Evolutionary conservation across 2,329 filamentous ascomycete genomes (phyloP), one percentile per base, ranked within the genome.

Genomic region (Hymenoscyphus linearis): DNA sequence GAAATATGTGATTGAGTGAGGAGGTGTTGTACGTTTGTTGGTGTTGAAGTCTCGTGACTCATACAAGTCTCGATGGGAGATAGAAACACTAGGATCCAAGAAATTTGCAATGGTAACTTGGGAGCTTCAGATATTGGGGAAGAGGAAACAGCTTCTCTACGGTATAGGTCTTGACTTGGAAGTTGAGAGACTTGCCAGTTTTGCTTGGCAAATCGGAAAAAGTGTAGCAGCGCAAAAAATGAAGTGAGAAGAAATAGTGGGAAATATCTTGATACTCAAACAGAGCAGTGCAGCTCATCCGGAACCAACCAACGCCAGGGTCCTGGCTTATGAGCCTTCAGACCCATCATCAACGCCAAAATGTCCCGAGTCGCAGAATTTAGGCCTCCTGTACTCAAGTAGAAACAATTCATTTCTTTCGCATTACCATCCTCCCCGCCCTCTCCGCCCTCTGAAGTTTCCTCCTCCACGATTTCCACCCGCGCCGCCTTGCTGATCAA

Each of bases 361-460:
- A 10, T 57, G 40, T 47, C 40, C 27, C 26, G 25, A 16, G 25
- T 12, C 50, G 16, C 12, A 25, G n/a, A 52, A 34, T 53, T 25
- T 16, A 34, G 50, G 26, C 16, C 50, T 47, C n/a, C 22, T 22
- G 40, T 18, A 47, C 50, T 47, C n/a, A 12, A 22, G 40, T 18
- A 47, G 40, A 53, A 53, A 53, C 50, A 27, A 25, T 27, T 12
- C 16, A 9, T 9, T 53, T 12, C 50, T 53, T 57, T 26, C 16
- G 12, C 5, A 13, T 55, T 56, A 60, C 58, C 58, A 60, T 35
- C 47, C 63, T 65, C 67, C 66, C 63, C 55, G 69, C 66, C 62
- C 71, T 66, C n/a, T 65, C 25, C 68, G 64, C 56, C 70, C 68
- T 5, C 72, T 69, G 63, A 72, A 72, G 53, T 69, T 71, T 22